Base-by-base conservation (phyloP, 2,329 filamentous ascomycete genomes). In the Rhexocercosporidium sp. region DNA sequence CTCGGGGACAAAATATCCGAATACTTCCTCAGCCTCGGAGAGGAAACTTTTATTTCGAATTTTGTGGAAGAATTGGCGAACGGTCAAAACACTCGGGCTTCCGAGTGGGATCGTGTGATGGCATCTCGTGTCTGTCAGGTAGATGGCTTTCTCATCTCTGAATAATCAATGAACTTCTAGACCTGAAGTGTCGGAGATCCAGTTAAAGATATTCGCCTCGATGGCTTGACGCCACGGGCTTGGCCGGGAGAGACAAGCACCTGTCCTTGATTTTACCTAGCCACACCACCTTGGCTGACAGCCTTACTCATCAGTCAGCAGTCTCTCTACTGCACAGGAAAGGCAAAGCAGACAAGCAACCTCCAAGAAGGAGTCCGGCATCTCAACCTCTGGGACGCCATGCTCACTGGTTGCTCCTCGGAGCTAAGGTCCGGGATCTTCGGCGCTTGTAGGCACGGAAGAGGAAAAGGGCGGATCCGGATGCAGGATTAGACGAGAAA, bases 371-470 rank as follows among this genome's bases (percentile, higher is more conserved):
- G n/a, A 27, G 46, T 49, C 46, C 46, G n/a, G 16, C n/a, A n/a
- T n/a, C n/a, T n/a, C n/a, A n/a, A n/a, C n/a, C n/a, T n/a, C n/a
- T n/a, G 2, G 20, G 9, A 3, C 6, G 46, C 25, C 5, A 31
- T 31, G 29, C 29, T 31, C 29, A 31, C 29, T 31, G 29, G 29
- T 9, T 37, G 9, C 34, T 2, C 2, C 39, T 44, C 46, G 46
- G 46, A 49, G 18, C 20, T 49, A 11, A 49, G 20, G 18, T 54
- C 51, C 51, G 51, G 51, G 51, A 54, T 54, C 51, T 54, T 54
- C 51, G 49, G 49, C 44, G 44, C 16, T 53, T 53, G 49, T n/a
- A n/a, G 16, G 44, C 14, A 7, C 4, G 34, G 34, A 37, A 11
- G 11, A 14, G 2, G 46, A 22, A 11, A 16, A 25, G 7, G 29